These are phyloP conservation scores for Nicotiana paniculata DNA, from an alignment of 257 asterid species.

Conservation along the genomic window DNA sequence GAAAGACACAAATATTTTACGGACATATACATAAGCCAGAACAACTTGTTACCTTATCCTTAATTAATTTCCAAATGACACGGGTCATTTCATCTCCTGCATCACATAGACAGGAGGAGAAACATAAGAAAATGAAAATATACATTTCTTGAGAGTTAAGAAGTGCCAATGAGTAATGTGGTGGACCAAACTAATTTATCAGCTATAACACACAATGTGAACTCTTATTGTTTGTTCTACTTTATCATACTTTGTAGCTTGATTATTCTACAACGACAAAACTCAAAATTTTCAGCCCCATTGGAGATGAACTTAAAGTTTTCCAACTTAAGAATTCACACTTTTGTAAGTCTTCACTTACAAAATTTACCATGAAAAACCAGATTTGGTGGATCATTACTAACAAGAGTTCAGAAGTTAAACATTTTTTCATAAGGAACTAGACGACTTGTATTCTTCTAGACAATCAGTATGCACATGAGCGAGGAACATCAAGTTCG, in stretches of 20 bases:
- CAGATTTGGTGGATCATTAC: no score
- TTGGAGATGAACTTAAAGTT: background rate
- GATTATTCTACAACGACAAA: background rate
- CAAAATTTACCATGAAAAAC: no score
- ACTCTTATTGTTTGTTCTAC: background rate
- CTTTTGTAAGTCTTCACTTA: no score
- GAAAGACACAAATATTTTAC: background rate
- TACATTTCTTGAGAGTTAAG: background rate
- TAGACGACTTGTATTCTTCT: background rate
- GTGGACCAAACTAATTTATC: background rate
- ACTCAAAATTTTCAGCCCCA: background rate
- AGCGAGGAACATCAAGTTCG: background rate
- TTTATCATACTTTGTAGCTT: background rate
- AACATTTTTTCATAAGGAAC: no score
- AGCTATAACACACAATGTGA: background rate
- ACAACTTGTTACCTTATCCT: conserved; percentile 65
- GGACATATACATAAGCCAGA: background rate
- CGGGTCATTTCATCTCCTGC: conserved; percentile 99
- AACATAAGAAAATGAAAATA: conserved; percentile 2
- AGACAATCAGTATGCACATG: background rate
- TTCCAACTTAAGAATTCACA: no score
- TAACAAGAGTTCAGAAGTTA: no score
- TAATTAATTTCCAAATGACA: conserved; percentile 87
- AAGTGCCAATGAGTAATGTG: background rate
- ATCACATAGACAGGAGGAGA: conserved; percentile 6